phyloP scores from a whole-genome alignment of 176 grass and related monocot species.

The Areca catechu region DNA sequence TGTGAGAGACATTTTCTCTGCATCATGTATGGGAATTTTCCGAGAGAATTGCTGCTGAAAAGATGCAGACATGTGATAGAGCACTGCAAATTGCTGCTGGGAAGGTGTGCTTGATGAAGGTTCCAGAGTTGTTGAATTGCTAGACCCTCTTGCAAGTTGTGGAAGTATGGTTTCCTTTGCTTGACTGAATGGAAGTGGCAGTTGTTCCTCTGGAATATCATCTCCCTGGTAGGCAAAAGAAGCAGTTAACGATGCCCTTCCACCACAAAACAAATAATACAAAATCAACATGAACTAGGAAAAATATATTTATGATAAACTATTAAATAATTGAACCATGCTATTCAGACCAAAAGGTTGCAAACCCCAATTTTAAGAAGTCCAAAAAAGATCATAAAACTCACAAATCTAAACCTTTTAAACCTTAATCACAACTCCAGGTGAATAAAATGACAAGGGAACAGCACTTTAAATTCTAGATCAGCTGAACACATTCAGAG shows the following conservation, averaged over 20 bases:
- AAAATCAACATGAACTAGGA: too few relatives aligned
- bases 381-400: too few relatives aligned
- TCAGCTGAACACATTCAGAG: too few relatives aligned
- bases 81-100: slow-evolving; percentile 21
- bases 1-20: slow-evolving; percentile 1
- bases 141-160: slow-evolving; percentile 7
- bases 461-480: too few relatives aligned
- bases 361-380: too few relatives aligned
- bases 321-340: too few relatives aligned
- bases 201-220: slow-evolving; percentile 58
- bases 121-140: neutral
- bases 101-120: neutral
- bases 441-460: too few relatives aligned
- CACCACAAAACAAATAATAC: slow-evolving; percentile 2
- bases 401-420: too few relatives aligned
- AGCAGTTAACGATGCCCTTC: neutral
- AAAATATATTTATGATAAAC: too few relatives aligned
- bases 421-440: too few relatives aligned
- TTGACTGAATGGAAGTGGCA: slow-evolving; percentile 63
- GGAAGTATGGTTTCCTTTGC: slow-evolving; percentile 11
- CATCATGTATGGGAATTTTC: slow-evolving; percentile 10
- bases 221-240: slow-evolving; percentile 44
- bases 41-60: slow-evolving; percentile 60
- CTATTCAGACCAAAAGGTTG: too few relatives aligned
- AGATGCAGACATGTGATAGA: slow-evolving; percentile 51